These are phyloP conservation scores for Tylopilus intermedius DNA, from an alignment of 768 basidiomycete genomes.

Conservation along the genomic window DNA sequence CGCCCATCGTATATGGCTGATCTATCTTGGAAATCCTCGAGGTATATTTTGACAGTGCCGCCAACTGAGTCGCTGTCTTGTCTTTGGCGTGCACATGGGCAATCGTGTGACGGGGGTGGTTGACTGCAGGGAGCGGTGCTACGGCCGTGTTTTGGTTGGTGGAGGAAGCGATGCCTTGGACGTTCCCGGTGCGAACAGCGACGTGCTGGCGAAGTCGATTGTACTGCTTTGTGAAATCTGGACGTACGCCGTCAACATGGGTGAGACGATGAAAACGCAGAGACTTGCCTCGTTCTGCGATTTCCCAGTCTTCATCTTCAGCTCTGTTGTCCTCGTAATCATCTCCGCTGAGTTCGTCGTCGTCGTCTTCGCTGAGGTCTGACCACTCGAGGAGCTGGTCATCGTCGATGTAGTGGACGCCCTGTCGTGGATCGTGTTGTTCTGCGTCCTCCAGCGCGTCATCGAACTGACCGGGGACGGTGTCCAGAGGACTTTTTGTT, in stretches of 20 bases:
- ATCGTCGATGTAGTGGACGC: constrained; percentile 45
- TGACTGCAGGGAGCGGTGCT: constrained; percentile 65
- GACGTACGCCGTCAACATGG: constrained; percentile 2
- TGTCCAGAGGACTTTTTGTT: constrained; percentile 15
- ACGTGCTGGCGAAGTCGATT: constrained; percentile 92
- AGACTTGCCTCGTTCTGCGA: constrained; percentile 69
- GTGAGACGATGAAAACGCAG: not conserved
- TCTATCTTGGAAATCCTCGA: constrained; percentile 73
- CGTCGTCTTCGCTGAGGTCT: constrained; percentile 24
- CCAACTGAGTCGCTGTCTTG: constrained; percentile 67
- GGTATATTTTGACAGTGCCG: constrained; percentile 70
- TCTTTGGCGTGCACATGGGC: constrained; percentile 40
- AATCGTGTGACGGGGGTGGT: constrained; percentile 48
- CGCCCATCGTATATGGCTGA: constrained; percentile 59
- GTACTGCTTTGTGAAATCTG: constrained; percentile 98
- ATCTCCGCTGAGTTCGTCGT: constrained; percentile 40
- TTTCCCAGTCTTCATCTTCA: constrained; percentile 88
- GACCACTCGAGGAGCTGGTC: constrained; percentile 29
- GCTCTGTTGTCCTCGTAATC: constrained; percentile 55
- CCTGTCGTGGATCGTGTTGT: constrained; percentile 18
- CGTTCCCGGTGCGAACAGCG: constrained; percentile 71
- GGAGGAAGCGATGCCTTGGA: constrained; percentile 53
- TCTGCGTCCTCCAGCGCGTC: constrained; percentile 43
- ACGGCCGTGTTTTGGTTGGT: constrained; percentile 46
- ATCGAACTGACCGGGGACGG: constrained; percentile 57